Base-by-base conservation (phyloP, 202 grass and related monocot genomes). In the Elaeis oleifera region DNA sequence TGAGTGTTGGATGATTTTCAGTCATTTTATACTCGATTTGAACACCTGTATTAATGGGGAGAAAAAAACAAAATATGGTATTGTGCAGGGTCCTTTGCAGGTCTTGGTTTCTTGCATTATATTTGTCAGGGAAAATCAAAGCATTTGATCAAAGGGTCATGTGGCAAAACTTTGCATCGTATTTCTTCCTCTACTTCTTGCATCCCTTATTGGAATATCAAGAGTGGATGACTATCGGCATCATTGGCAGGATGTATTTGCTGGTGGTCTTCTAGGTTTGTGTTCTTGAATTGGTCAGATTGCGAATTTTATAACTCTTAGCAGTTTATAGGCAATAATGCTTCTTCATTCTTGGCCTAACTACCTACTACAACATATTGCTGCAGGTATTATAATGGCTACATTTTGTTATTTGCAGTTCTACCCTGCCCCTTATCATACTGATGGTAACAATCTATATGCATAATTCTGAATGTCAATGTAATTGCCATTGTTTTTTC, bases 191-290 rank as follows among this genome's bases (percentile, higher is more conserved):
- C 68, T 89, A 44, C 85, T 89, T 61, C 16, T 84, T 7, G 84
- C 94, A 23, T 82, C 75, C 19, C 72, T 99, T 53, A 75, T 89
- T 69, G 94, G 71, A 28, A 75, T 92, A 71, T 97, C 94, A 49
- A 76, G 82, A 70, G 50, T 97, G 15, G 79, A 85, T 75, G 67
- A 92, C 65, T 99, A 92, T 65, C 74, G 85, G 11, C 84, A 99
- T 68, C 88, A 99, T 27, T 92, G 88, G 88, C 74, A 89, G 49
- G 94, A 92, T 62, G 85, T 92, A 17, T 79, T 89, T 78, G 77
- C 73, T 51, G 82, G 94, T 0, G 69, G 82, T 59, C 48, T 92
- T 31, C 58, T 92, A 53, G 92, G 92, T 97, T 17, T 39, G 28
- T 31, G 76, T 44, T 44, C 9, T 44, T 44, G 36, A 44, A 44